Evolutionary conservation across 208 protist genomes (phyloP), one percentile per base, ranked within the genome.

Genomic region (Leptomonas pyrrhocoris): DNA sequence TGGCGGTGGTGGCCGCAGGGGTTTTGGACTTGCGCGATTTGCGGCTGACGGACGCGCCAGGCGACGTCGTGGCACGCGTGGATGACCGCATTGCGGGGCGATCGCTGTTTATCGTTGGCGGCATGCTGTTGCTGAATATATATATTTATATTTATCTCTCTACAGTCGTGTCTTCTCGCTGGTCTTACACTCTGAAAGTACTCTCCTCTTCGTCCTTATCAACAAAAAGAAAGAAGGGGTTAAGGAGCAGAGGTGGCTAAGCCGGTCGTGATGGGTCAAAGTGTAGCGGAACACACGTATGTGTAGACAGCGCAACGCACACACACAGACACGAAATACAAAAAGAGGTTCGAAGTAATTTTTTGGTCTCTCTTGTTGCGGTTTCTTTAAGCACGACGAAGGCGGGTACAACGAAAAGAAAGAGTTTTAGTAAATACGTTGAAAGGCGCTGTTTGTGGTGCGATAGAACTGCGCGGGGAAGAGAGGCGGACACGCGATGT

Each of bases 101-200:
- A 49, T 45, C 60, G 66, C 59, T 63, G 38, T 27, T 66, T 25
- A 46, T 66, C 7, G 30, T 45, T 21, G 60, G 18, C 5, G 60
- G 60, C 60, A 66, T 66, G 8, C 38, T 5, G 25, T 49, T 13
- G n/a, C 45, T 15, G 40, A 15, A 15, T 43, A 43, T 43, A 43
- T 43, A 43, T 43, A 43, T 43, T 34, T 9, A 16, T 55, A 21
- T 55, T 9, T 55, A 21, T 31, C 8, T 55, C 23, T 55, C 7
- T 55, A n/a, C n/a, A n/a, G n/a, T n/a, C n/a, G n/a, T n/a, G n/a
- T n/a, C n/a, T n/a, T n/a, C n/a, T n/a, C n/a, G n/a, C n/a, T n/a
- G n/a, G n/a, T n/a, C n/a, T n/a, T n/a, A n/a, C n/a, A n/a, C n/a
- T n/a, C n/a, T n/a, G n/a, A n/a, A n/a, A n/a, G n/a, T n/a, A n/a